Percentiles rank a stretch among this genome's conserved stretches.
Conservation (phyloP, 495 filamentous ascomycete genomes). For the Penicillium nucicola region DNA sequence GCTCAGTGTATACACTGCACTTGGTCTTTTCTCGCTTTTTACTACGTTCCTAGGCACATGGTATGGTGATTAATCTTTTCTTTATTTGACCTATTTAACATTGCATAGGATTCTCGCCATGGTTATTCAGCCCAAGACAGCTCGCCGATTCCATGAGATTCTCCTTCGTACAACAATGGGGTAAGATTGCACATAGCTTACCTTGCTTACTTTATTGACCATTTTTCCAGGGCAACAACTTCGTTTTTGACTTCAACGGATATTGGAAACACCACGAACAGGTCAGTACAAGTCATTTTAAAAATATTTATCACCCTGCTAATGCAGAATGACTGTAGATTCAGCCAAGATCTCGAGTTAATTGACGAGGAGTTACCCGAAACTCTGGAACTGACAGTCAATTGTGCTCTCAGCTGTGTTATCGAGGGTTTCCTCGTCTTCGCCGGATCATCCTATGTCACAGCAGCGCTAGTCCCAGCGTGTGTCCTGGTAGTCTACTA, state of each 20-base stretch:
- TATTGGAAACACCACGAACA: conserved; percentile 21
- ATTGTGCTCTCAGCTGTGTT: conserved; percentile 9
- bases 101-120: conserved; percentile 15
- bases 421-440: conserved; percentile 18
- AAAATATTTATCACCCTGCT: background rate
- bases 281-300: background rate
- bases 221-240: conserved; percentile 13
- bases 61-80: background rate
- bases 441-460: conserved; percentile 19
- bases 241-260: conserved; percentile 22
- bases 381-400: conserved; percentile 13
- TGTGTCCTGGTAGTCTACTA: conserved; percentile 17
- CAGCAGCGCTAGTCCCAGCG: conserved; percentile 14
- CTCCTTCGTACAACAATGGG: conserved; percentile 18
- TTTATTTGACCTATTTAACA: background rate
- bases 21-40: conserved; percentile 14
- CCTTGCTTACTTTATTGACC: background rate
- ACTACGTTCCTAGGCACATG: conserved; percentile 11
- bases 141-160: conserved; percentile 18
- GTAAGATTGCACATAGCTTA: background rate
- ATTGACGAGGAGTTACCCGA: conserved; percentile 46
- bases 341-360: conserved; percentile 40
- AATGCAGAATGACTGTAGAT: conserved; percentile 6
- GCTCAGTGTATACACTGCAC: conserved; percentile 19
- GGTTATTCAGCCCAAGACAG: conserved; percentile 17